Evolutionary conservation across 768 basidiomycete genomes (phyloP).

Genomic region (Amyloporia xantha): DNA sequence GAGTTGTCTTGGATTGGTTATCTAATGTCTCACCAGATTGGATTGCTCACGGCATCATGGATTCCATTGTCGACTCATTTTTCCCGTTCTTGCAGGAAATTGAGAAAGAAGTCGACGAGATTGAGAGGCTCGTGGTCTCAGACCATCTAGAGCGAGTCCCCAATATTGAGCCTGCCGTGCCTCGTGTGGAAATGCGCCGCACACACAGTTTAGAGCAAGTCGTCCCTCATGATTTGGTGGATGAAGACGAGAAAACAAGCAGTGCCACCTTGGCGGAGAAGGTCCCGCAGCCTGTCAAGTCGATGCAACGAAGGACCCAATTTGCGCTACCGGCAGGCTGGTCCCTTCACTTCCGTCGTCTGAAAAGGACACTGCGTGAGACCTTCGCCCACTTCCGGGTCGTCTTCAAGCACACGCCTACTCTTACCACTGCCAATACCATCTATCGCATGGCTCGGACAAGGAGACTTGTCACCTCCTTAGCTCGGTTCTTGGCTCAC

Average conservation of each 20-base stretch:
- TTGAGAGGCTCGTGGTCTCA: slow-evolving; percentile 64
- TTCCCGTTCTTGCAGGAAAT: slow-evolving; percentile 80
- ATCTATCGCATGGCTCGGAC: slow-evolving; percentile 76
- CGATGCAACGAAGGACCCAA: slow-evolving; percentile 1
- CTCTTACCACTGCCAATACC: slow-evolving; percentile 34
- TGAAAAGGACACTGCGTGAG: slow-evolving; percentile 1
- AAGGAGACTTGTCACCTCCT: slow-evolving; percentile 70
- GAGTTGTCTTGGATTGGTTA: background rate
- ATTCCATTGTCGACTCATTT: slow-evolving; percentile 92
- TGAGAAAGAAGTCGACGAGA: slow-evolving; percentile 70
- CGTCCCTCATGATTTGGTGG: background rate
- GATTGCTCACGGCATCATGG: slow-evolving; percentile 89
- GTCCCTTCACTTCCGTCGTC: slow-evolving; percentile 10
- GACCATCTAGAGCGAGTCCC: slow-evolving; percentile 3
- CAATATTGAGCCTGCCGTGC: background rate
- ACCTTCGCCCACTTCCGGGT: background rate
- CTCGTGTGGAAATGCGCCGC: background rate
- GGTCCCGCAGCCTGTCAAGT: background rate
- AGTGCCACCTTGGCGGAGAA: slow-evolving; percentile 1
- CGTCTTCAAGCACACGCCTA: slow-evolving; percentile 5
- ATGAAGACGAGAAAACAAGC: background rate
- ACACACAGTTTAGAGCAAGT: background rate
- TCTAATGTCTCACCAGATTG: slow-evolving; percentile 51
- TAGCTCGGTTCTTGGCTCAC: slow-evolving; percentile 66
- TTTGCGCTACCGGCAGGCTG: slow-evolving; percentile 7